Evolutionary conservation across 495 filamentous ascomycete species (phyloP).

Genomic region (Penicillium samsonianum): DNA sequence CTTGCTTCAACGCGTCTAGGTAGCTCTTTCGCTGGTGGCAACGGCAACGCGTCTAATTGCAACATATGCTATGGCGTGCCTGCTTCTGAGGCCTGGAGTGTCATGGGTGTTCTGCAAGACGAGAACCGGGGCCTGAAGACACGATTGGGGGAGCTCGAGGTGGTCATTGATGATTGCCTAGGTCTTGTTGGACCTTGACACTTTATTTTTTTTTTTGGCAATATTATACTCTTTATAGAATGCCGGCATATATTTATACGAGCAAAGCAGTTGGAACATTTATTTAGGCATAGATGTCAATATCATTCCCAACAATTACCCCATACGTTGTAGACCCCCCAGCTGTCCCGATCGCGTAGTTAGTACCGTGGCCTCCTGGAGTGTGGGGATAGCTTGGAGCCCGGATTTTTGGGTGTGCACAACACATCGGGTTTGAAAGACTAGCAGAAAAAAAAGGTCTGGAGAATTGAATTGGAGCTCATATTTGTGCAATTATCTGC

Average conservation of each 20-base stretch:
- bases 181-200: conserved; percentile 56
- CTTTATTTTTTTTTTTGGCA: not conserved
- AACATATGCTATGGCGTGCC: conserved; percentile 62
- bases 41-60: conserved; percentile 46
- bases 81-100: conserved; percentile 68
- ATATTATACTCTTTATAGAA: conserved; percentile 18
- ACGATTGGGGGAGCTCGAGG: conserved; percentile 65
- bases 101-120: conserved; percentile 66
- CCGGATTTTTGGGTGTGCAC: not conserved
- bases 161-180: conserved; percentile 69
- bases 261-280: conserved; percentile 1
- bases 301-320: not conserved
- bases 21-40: conserved; percentile 33
- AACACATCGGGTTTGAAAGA: not conserved
- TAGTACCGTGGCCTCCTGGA: conserved; percentile 17
- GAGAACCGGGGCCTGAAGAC: conserved; percentile 73
- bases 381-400: conserved; percentile 16
- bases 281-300: not conserved
- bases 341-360: conserved; percentile 3
- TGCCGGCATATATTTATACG: conserved; percentile 6
- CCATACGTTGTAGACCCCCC: conserved; percentile 1
- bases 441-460: not conserved
- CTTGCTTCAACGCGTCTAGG: conserved; percentile 39
- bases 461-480: conserved; percentile 7
- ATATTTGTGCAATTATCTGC: not conserved